These are phyloP conservation scores for Metschnikowia hibisci DNA, from an alignment of 805 yeast species.

Conservation along the genomic window DNA sequence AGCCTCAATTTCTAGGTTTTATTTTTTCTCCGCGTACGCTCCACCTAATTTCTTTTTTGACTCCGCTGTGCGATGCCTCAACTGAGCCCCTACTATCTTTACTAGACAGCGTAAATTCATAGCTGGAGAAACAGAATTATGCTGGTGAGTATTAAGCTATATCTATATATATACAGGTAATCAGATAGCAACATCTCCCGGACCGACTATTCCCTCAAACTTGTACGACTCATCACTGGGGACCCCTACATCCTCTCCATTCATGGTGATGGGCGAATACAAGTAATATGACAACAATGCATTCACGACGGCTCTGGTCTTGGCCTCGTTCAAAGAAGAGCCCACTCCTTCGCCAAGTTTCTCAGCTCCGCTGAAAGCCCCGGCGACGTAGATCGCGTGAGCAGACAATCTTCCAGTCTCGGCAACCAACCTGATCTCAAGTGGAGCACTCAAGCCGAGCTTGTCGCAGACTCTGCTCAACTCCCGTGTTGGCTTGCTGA, in stretches of 20 bases:
- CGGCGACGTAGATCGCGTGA: conserved; percentile 85
- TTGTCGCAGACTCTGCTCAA: conserved; percentile 72
- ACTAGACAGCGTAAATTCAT: no score
- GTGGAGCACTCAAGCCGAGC: conserved; percentile 69
- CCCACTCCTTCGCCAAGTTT: conserved; percentile 95
- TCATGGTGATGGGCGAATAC: conserved; percentile 66
- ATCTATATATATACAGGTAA: conserved; percentile 16
- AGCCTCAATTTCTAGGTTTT: neutral
- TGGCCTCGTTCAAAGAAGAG: conserved; percentile 82
- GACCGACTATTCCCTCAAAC: conserved; percentile 40
- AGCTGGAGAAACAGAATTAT: neutral
- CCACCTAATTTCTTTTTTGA: conserved; percentile 4
- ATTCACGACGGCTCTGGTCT: conserved; percentile 85
- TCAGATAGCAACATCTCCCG: conserved; percentile 43
- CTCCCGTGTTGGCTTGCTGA: conserved; percentile 83
- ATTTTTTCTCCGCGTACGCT: conserved; percentile 2
- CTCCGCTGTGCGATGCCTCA: conserved; percentile 3
- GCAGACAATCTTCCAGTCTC: conserved; percentile 89
- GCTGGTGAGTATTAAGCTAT: conserved; percentile 10
- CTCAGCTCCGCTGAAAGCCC: conserved; percentile 78
- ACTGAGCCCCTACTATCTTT: no score
- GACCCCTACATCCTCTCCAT: conserved; percentile 40
- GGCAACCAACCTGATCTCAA: conserved; percentile 71
- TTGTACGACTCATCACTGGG: conserved; percentile 57
- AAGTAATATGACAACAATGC: conserved; percentile 90